phyloP scores from a whole-genome alignment of 495 filamentous ascomycete genomes.

The Xylaria flabelliformis region DNA sequence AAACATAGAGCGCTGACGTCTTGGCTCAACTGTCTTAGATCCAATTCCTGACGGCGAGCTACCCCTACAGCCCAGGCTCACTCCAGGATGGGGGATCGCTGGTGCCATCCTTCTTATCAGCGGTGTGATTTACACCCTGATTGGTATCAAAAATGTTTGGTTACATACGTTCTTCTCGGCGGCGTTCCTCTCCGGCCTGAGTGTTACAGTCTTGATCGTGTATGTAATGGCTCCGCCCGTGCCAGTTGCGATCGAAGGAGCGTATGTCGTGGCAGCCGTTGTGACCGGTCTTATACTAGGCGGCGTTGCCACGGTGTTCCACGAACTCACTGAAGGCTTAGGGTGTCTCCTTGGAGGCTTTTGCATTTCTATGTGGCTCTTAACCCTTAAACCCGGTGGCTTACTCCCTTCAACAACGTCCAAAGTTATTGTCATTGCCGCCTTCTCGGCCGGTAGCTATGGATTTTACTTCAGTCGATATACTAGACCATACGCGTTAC shows the following conservation, averaged over 20 bases:
- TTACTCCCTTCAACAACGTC: constrained; percentile 65
- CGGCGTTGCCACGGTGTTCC: constrained; percentile 76
- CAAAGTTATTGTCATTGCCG: constrained; percentile 77
- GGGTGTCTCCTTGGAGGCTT: constrained; percentile 90
- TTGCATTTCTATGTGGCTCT: constrained; percentile 88
- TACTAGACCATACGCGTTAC: constrained; percentile 78
- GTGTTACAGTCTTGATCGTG: constrained; percentile 82
- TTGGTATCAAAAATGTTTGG: constrained; percentile 87
- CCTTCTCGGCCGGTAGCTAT: constrained; percentile 70
- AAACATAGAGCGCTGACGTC: constrained; percentile 7
- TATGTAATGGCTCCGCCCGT: constrained; percentile 90
- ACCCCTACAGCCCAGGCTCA: constrained; percentile 76
- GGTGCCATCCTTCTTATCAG: constrained; percentile 76
- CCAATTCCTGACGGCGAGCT: constrained; percentile 56
- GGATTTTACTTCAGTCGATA: constrained; percentile 78
- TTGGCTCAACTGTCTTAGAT: constrained; percentile 36
- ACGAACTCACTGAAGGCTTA: constrained; percentile 84
- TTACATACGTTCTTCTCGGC: constrained; percentile 83
- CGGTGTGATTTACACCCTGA: constrained; percentile 71
- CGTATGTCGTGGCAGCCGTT: constrained; percentile 81
- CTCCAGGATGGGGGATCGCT: constrained; percentile 78
- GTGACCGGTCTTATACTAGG: constrained; percentile 81
- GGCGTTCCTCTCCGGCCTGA: constrained; percentile 73
- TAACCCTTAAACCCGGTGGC: constrained; percentile 78
- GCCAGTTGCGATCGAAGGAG: constrained; percentile 78